Conservation (phyloP, 2,329 filamentous ascomycete species). For the Fusarium sterilihyphosum region DNA sequence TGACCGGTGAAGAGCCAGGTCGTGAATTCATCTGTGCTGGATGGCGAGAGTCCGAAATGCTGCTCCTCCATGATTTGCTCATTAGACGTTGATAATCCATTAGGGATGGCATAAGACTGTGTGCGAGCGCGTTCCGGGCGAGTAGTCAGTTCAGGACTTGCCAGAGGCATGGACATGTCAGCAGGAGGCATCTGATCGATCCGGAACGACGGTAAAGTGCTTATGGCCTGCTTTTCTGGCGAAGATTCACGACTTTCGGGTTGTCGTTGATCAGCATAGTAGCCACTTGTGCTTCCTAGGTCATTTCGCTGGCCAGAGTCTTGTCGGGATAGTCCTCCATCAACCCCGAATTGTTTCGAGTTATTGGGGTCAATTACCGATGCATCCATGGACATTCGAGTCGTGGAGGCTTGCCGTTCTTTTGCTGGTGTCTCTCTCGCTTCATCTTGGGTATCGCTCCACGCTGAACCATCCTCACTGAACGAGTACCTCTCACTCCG, state of each 20-base stretch:
- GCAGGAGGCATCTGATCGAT: slow-evolving; percentile 34
- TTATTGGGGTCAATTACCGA: slow-evolving; percentile 3
- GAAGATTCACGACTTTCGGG: slow-evolving; percentile 39
- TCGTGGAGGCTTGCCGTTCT: slow-evolving; percentile 7
- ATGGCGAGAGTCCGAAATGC: slow-evolving; percentile 41
- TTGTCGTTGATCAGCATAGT: slow-evolving; percentile 33
- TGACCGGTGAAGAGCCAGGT: slow-evolving; percentile 44
- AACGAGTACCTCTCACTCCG: slow-evolving; percentile 40
- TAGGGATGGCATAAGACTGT: slow-evolving; percentile 37
- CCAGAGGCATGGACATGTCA: slow-evolving; percentile 36
- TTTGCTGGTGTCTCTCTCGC: slow-evolving; percentile 34
- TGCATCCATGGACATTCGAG: slow-evolving; percentile 18
- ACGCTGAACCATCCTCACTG: slow-evolving; percentile 42
- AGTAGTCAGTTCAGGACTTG: slow-evolving; percentile 31
- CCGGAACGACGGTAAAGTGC: slow-evolving; percentile 28
- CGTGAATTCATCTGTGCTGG: slow-evolving; percentile 43
- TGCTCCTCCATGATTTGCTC: slow-evolving; percentile 42
- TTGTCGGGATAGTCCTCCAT: slow-evolving; percentile 16
- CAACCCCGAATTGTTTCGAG: background rate
- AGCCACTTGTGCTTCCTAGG: slow-evolving; percentile 12
- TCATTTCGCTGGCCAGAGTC: slow-evolving; percentile 28
- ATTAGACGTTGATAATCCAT: slow-evolving; percentile 30
- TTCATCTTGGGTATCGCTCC: slow-evolving; percentile 45
- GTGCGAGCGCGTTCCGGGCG: slow-evolving; percentile 34
- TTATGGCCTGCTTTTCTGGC: slow-evolving; percentile 33